Percentiles rank a stretch among this genome's conserved stretches.
Evolutionary conservation across 1,139 yeast genomes (phyloP).

Genomic region (Yamadazyma sp.): DNA sequence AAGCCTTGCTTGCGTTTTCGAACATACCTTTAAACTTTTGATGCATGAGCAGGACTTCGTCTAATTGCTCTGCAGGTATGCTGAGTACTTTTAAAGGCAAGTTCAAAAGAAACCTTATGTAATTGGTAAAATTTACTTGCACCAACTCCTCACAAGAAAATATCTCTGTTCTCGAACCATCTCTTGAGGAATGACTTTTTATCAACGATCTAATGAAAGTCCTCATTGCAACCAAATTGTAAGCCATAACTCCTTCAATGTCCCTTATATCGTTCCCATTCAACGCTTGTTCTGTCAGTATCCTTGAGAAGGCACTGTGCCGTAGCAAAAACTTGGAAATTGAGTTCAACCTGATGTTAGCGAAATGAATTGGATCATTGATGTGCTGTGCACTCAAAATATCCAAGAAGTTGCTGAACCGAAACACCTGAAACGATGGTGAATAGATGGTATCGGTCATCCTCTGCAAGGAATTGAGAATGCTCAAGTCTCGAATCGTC

Average conservation of each 20-base stretch:
- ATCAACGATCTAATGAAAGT: slow-evolving; percentile 29
- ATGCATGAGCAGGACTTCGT: slow-evolving; percentile 26
- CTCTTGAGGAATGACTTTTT: slow-evolving; percentile 11
- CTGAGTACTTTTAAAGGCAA: slow-evolving; percentile 25
- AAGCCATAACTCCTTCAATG: slow-evolving; percentile 35
- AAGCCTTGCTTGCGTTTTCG: slow-evolving; percentile 24
- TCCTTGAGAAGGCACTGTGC: slow-evolving; percentile 18
- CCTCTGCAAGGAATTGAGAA: slow-evolving; percentile 26
- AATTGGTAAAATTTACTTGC: slow-evolving; percentile 41
- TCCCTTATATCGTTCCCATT: slow-evolving; percentile 22
- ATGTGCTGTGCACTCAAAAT: slow-evolving; percentile 33
- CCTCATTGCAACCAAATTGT: slow-evolving; percentile 31
- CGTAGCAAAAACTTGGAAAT: slow-evolving; percentile 34
- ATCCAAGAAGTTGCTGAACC: slow-evolving; percentile 38
- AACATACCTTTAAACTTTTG: slow-evolving; percentile 31
- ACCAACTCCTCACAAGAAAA: slow-evolving; percentile 37
- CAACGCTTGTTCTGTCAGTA: slow-evolving; percentile 12
- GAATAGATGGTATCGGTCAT: slow-evolving; percentile 23
- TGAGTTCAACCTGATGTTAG: slow-evolving; percentile 39
- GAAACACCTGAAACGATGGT: slow-evolving; percentile 33
- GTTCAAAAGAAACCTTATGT: slow-evolving; percentile 34
- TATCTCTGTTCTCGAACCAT: slow-evolving; percentile 13
- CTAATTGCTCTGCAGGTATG: slow-evolving; percentile 16
- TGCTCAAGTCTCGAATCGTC: slow-evolving; percentile 24
- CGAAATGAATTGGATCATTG: slow-evolving; percentile 44